Percentiles rank a stretch among this genome's conserved stretches.
Evolutionary conservation across 495 filamentous ascomycete species (phyloP).

Genomic region (Evernia prunastri): DNA sequence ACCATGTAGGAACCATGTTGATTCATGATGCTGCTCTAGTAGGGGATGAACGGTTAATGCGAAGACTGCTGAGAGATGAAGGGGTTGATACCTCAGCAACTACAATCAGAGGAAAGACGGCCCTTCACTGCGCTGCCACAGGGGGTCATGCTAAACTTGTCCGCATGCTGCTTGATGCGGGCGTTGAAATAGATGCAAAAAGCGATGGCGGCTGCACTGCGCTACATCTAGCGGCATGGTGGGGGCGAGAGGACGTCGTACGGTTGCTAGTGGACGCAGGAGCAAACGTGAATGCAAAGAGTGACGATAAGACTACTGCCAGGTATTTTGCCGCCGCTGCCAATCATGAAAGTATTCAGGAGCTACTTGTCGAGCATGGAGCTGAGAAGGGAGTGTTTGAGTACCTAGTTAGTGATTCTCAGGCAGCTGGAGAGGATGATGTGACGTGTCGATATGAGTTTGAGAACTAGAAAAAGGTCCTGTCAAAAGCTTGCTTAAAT

Average conservation of each 20-base stretch:
- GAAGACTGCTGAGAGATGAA: slow-evolving; percentile 4
- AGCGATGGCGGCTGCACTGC: background rate
- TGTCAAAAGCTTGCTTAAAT: background rate
- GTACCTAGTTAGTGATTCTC: background rate
- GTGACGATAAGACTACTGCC: background rate
- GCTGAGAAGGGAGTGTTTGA: background rate
- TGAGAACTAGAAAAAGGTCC: background rate
- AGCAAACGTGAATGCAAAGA: background rate
- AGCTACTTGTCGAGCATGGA: slow-evolving; percentile 4
- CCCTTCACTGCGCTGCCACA: background rate
- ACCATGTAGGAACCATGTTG: background rate
- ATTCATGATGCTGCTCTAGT: background rate
- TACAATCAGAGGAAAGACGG: background rate
- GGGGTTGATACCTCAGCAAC: background rate
- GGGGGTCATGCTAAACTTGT: background rate
- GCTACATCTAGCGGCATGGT: background rate
- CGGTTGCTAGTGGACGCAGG: slow-evolving; percentile 1
- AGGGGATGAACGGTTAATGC: slow-evolving; percentile 2
- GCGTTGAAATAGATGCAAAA: background rate
- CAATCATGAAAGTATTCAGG: background rate
- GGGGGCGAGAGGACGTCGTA: background rate
- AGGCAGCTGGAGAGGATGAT: background rate
- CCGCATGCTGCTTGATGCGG: background rate
- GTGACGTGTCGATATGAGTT: background rate
- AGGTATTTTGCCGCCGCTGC: background rate